These are phyloP conservation scores for Phialophora tarda DNA, from an alignment of 2,329 filamentous ascomycete genomes.

Conservation along the genomic window DNA sequence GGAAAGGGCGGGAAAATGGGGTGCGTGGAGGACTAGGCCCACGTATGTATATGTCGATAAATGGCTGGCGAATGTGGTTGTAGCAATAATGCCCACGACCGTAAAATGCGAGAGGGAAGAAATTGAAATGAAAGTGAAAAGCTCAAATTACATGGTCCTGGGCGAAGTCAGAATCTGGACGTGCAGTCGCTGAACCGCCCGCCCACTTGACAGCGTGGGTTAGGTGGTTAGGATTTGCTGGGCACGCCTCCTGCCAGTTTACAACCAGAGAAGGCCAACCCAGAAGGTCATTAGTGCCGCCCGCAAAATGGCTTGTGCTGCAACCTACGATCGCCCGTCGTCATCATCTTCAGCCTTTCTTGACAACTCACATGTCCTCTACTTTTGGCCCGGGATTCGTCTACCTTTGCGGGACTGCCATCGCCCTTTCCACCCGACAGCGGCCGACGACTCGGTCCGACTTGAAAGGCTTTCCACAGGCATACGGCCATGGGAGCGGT, in stretches of 20 bases:
- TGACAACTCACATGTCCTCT: background rate
- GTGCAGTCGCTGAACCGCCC: constrained; percentile 8
- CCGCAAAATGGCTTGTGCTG: constrained; percentile 7
- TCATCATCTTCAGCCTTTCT: constrained; percentile 19
- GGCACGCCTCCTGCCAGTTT: constrained; percentile 7
- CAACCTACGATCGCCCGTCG: constrained; percentile 9
- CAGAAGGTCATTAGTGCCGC: constrained; percentile 4
- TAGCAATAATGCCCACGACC: constrained; percentile 11
- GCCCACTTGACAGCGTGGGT: constrained; percentile 15
- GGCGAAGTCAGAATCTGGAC: constrained; percentile 24
- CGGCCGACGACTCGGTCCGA: background rate
- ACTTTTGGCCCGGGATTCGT: background rate
- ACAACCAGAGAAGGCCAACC: background rate
- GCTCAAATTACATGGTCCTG: constrained; percentile 16
- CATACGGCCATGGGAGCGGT: background rate
- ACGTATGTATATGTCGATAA: constrained; percentile 15
- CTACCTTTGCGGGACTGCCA: background rate
- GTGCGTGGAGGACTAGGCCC: constrained; percentile 4
- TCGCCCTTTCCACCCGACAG: background rate
- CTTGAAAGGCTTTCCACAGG: background rate
- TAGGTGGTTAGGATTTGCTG: constrained; percentile 14
- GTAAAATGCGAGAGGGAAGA: constrained; percentile 21
- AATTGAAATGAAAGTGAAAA: constrained; percentile 21
- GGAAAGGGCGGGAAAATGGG: constrained; percentile 18
- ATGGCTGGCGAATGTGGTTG: constrained; percentile 15